Conservation (phyloP, 306 rosid genomes). For the Castanospermum australe region DNA sequence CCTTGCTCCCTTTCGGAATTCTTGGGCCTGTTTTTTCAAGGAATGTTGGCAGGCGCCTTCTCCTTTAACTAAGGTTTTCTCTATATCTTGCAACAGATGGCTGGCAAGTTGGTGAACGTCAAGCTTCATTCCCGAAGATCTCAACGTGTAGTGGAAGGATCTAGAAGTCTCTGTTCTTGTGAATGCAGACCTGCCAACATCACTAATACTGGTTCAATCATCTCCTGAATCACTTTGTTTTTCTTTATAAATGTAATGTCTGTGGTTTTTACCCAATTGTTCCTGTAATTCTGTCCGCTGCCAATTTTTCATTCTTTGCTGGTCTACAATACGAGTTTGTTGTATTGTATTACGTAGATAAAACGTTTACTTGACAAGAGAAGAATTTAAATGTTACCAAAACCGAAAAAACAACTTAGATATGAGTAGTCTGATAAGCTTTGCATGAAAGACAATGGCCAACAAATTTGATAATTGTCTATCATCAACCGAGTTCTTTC, state of each 20-base stretch:
- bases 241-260: constrained; percentile 15
- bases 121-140: constrained; percentile 82
- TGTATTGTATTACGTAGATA: constrained; percentile 3
- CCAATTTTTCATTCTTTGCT: constrained; percentile 14
- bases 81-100: constrained; percentile 54
- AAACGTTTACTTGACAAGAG: neutral
- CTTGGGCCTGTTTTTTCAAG: too few species aligned
- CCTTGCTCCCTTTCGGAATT: neutral
- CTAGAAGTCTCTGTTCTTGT: constrained; percentile 76
- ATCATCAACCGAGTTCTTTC: neutral
- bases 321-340: neutral
- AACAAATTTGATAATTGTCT: neutral
- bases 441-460: neutral
- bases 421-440: neutral
- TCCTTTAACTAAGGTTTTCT: neutral
- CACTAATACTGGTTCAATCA: constrained; percentile 28
- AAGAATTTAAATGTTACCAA: neutral
- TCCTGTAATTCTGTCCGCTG: neutral
- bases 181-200: constrained; percentile 65
- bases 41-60: neutral
- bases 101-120: constrained; percentile 85
- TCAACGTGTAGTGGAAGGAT: constrained; percentile 84
- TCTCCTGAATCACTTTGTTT: constrained; percentile 18
- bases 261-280: neutral
- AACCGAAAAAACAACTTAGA: neutral